A percentile compares a stretch with the other conserved stretches of the same genome.
Evolutionary conservation across 2,329 filamentous ascomycete genomes (phyloP).

Genomic region (Penicillium sp.): DNA sequence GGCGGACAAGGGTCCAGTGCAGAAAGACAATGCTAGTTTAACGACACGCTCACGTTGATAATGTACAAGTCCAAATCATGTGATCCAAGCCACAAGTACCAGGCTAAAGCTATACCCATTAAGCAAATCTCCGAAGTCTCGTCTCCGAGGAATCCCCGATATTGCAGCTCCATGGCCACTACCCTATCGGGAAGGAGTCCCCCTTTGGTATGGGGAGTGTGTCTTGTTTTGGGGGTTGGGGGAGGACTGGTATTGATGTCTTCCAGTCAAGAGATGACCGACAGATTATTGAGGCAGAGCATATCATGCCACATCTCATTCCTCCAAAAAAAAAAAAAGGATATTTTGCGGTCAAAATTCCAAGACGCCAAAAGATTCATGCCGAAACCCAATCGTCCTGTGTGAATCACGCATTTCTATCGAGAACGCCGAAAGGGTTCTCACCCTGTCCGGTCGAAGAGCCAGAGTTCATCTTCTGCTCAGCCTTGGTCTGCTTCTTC

Average conservation of each 20-base stretch:
- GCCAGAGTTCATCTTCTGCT: slow-evolving; percentile 12
- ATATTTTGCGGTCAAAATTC: slow-evolving; percentile 4
- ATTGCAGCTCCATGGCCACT: background rate
- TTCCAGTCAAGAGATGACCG: background rate
- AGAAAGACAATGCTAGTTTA: background rate
- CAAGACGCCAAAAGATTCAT: slow-evolving; percentile 11
- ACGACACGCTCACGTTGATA: slow-evolving; percentile 1
- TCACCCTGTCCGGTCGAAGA: slow-evolving; percentile 23
- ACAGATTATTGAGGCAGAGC: background rate
- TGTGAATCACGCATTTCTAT: slow-evolving; percentile 20
- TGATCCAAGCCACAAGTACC: background rate
- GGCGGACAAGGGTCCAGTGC: background rate
- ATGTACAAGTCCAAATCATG: slow-evolving; percentile 11
- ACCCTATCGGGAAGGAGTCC: slow-evolving; percentile 2
- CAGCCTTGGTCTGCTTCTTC: slow-evolving; percentile 30
- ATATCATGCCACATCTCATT: background rate
- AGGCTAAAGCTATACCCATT: slow-evolving; percentile 2
- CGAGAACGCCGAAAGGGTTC: slow-evolving; percentile 34
- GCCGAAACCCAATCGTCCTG: slow-evolving; percentile 1
- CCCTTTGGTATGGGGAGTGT: background rate
- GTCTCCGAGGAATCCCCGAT: background rate
- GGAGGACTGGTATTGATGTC: background rate
- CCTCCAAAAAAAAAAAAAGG: background rate
- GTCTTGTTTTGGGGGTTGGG: background rate
- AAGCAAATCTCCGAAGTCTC: slow-evolving; percentile 1